These are phyloP conservation scores for Peniophora sp. DNA, from an alignment of 1,284 basidiomycete genomes.

Conservation along the genomic window DNA sequence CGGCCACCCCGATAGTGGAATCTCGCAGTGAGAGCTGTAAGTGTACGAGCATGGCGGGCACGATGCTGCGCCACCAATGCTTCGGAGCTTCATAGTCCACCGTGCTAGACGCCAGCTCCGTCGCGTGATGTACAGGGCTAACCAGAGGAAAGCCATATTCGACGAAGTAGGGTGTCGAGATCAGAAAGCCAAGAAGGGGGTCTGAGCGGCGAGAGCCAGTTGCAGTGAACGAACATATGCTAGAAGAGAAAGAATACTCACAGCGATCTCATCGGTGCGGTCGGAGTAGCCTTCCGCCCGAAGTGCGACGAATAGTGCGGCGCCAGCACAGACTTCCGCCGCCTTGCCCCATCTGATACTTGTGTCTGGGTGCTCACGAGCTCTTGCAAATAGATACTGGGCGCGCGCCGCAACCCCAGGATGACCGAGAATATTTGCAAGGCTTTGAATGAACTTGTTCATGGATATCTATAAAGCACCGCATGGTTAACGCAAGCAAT, in stretches of 20 bases:
- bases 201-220: constrained; percentile 23
- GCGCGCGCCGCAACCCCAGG: constrained; percentile 53
- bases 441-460: constrained; percentile 47
- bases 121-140: constrained; percentile 23
- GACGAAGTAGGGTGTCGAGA: neutral
- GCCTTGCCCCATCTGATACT: constrained; percentile 53
- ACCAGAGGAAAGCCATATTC: constrained; percentile 16
- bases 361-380: constrained; percentile 45
- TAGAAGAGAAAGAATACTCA: constrained; percentile 19
- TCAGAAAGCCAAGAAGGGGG: neutral
- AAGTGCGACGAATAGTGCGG: constrained; percentile 56
- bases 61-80: too few relatives aligned
- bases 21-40: too few relatives aligned
- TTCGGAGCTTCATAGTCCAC: neutral
- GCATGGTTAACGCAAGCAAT: constrained; percentile 9
- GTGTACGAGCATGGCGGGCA: too few relatives aligned
- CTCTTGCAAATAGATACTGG: constrained; percentile 55
- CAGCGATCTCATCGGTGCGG: constrained; percentile 58
- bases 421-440: constrained; percentile 47
- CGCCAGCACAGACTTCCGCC: constrained; percentile 58
- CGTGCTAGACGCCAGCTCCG: constrained; percentile 19
- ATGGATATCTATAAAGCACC: constrained; percentile 43
- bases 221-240: neutral
- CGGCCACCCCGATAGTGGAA: too few relatives aligned
- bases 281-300: constrained; percentile 61